Evolutionary conservation across 2,329 filamentous ascomycete species (phyloP).

Genomic region (Dothistroma pini): DNA sequence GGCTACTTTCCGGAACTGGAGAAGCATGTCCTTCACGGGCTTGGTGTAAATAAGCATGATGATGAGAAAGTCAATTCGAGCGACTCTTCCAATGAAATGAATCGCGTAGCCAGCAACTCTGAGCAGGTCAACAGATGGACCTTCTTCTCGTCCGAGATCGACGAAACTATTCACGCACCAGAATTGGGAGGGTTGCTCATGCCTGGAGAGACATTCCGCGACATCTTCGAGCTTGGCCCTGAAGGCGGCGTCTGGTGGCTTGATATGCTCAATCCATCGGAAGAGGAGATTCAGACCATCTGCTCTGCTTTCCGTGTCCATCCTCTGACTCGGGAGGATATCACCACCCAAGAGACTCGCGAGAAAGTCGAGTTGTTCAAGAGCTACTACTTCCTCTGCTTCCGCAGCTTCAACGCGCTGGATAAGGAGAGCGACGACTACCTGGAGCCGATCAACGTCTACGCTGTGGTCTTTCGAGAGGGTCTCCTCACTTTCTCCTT

Average conservation of each 20-base stretch:
- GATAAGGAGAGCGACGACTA: slow-evolving; percentile 76
- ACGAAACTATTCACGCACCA: slow-evolving; percentile 86
- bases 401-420: slow-evolving; percentile 85
- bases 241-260: slow-evolving; percentile 96
- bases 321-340: slow-evolving; percentile 93
- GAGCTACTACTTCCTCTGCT: slow-evolving; percentile 97
- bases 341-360: slow-evolving; percentile 88
- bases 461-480: slow-evolving; percentile 94
- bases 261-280: slow-evolving; percentile 84
- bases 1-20: slow-evolving; percentile 25
- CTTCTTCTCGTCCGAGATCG: slow-evolving; percentile 93
- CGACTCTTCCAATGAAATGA: slow-evolving; percentile 27
- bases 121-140: slow-evolving; percentile 72
- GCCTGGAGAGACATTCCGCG: slow-evolving; percentile 83
- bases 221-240: slow-evolving; percentile 70
- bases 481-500: slow-evolving; percentile 95
- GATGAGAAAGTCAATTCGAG: slow-evolving; percentile 46
- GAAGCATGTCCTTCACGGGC: slow-evolving; percentile 18
- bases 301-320: slow-evolving; percentile 95
- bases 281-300: slow-evolving; percentile 81
- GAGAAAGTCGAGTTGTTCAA: slow-evolving; percentile 99
- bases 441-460: slow-evolving; percentile 92
- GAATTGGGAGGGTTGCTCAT: slow-evolving; percentile 85
- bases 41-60: background rate
- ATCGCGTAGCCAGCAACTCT: slow-evolving; percentile 23